Base-by-base conservation (phyloP, 2,329 filamentous ascomycete genomes). In the Aspergillus candidus region DNA sequence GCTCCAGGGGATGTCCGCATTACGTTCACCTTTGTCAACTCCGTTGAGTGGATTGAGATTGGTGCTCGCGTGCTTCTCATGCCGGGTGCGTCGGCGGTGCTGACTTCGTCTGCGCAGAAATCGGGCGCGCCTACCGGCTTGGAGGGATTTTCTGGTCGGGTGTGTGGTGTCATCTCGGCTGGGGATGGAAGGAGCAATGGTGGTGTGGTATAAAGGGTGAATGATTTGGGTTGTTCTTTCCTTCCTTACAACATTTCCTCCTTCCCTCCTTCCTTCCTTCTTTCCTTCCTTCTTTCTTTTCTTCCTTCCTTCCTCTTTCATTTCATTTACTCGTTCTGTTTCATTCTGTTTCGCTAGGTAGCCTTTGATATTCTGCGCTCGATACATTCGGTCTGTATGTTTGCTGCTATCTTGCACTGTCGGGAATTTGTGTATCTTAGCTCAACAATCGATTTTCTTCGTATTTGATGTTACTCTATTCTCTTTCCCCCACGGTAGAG, bases 61-160 rank as follows among this genome's bases (percentile, higher is more conserved):
- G 78, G 73, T 6, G 76, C 76, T n/a, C 73, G 72, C 47, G 72
- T 81, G 10, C 63, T 83, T 18, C 71, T 82, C 8, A 77, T 82
- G 71, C 78, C 79, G 3, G 78, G 78, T 12, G 71, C 76, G 34
- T 75, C 75, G 2, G 54, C 60, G 18, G 62, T 73, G 2, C 70
- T 72, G 31, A 72, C 72, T 10, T 70, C 22, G 22, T 27, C 74
- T 10, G 70, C 68, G 10, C 70, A 71, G 32, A 70, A 68, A 3
- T 65, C 71, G 22, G 71, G 70, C 43, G 70, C 74, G 1, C 58
- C 75, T 11, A 73, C 74, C 8, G 77, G 76, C 1, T 55, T 83
- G 10, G 77, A 80, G 46, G 79, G 80, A 0, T 81, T 81, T 61
- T 78, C 81, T 13, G 80, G 80, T 0, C 66, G 57, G 32, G 55